Evolutionary conservation across 148 eudicot genomes (phyloP).

Genomic region (Polygonum aviculare): DNA sequence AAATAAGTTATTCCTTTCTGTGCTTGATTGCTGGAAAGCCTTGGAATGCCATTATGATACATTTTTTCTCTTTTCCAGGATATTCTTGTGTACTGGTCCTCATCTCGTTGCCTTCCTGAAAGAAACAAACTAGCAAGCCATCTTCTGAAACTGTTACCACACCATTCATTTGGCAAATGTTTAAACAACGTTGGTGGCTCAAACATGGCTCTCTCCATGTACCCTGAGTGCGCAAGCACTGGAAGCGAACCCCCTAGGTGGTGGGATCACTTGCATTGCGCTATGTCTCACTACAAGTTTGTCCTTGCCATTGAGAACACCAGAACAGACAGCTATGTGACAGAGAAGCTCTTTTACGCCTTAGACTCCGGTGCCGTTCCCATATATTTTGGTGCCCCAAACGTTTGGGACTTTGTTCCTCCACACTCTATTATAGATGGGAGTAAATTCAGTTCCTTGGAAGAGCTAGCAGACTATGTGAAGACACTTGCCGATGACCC

Average conservation of each 20-base stretch:
- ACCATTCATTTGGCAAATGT: constrained; percentile 96
- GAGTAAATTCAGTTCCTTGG: constrained; percentile 57
- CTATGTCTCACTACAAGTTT: constrained; percentile 95
- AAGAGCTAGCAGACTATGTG: constrained; percentile 60
- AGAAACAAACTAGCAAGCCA: constrained; percentile 65
- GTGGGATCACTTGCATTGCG: constrained; percentile 99
- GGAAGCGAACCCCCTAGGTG: constrained; percentile 51
- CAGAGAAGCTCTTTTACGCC: constrained; percentile 89
- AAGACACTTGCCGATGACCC: constrained; percentile 77
- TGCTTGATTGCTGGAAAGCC: neutral
- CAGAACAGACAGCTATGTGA: constrained; percentile 83
- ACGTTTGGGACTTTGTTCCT: constrained; percentile 89
- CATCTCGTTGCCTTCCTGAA: constrained; percentile 83
- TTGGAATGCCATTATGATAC: neutral
- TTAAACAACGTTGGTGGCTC: constrained; percentile 92
- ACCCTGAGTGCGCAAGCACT: constrained; percentile 71
- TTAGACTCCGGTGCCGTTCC: constrained; percentile 88
- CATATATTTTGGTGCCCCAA: constrained; percentile 93
- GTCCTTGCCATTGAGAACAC: constrained; percentile 95
- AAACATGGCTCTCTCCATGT: constrained; percentile 67
- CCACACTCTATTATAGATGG: constrained; percentile 93
- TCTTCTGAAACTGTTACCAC: constrained; percentile 56
- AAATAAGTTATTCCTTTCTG: neutral
- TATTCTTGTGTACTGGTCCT: constrained; percentile 93
- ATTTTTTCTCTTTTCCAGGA: constrained; percentile 36